These are phyloP conservation scores for Zangia roseola DNA, from an alignment of 768 basidiomycete species.

Conservation along the genomic window DNA sequence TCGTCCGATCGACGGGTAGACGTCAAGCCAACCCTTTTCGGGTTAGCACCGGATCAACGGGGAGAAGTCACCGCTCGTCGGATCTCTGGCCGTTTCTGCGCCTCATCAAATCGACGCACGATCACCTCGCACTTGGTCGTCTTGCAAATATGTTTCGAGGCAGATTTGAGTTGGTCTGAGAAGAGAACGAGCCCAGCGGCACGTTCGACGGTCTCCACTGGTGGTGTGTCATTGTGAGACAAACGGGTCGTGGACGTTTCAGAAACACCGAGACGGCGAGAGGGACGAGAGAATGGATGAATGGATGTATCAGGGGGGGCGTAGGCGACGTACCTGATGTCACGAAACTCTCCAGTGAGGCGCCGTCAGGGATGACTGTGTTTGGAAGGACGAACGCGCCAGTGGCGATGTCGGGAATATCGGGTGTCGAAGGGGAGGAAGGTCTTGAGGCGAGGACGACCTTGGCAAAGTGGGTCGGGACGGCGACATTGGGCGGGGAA, in stretches of 20 bases:
- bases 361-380: constrained; percentile 83
- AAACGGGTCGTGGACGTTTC: background rate
- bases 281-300: background rate
- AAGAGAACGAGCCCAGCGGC: constrained; percentile 88
- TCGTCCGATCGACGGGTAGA: too few relatives aligned
- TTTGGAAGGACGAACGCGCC: constrained; percentile 98
- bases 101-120: constrained; percentile 89
- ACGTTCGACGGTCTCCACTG: constrained; percentile 91
- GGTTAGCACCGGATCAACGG: too few relatives aligned
- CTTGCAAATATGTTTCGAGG: constrained; percentile 85
- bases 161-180: constrained; percentile 70
- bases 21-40: too few relatives aligned
- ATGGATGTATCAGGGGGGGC: background rate
- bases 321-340: constrained; percentile 58
- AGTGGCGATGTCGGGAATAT: constrained; percentile 72
- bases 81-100: constrained; percentile 60
- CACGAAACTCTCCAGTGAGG: constrained; percentile 76
- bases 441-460: constrained; percentile 82
- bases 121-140: constrained; percentile 86
- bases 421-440: constrained; percentile 66
- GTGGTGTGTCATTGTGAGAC: too few relatives aligned
- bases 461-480: constrained; percentile 98
- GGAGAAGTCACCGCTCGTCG: constrained; percentile 54
- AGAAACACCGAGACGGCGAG: constrained; percentile 1
- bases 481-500: constrained; percentile 81